These are phyloP conservation scores for Brettanomyces naardenensis DNA, from an alignment of 805 yeast genomes.

Conservation along the genomic window DNA sequence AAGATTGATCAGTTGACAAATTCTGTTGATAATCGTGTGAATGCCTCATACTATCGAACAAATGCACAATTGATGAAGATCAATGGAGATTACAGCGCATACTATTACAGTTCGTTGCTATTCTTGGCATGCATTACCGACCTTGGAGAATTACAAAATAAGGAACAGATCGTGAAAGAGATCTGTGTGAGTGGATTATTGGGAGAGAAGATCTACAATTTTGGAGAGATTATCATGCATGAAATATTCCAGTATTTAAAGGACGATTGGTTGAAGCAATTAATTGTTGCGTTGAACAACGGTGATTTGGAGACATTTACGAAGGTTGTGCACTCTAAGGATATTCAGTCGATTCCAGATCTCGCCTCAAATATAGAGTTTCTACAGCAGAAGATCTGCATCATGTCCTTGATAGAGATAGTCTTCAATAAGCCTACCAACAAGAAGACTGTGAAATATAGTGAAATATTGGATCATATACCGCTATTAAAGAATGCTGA, in stretches of 20 bases:
- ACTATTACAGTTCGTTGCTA: slow-evolving; percentile 73
- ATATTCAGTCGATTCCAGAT: slow-evolving; percentile 13
- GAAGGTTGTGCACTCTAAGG: slow-evolving; percentile 18
- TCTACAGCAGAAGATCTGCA: slow-evolving; percentile 81
- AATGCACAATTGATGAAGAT: slow-evolving; percentile 68
- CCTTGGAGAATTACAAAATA: slow-evolving; percentile 31
- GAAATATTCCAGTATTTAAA: slow-evolving; percentile 51
- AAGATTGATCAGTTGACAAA: slow-evolving; percentile 48
- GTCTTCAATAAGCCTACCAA: slow-evolving; percentile 72
- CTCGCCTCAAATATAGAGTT: slow-evolving; percentile 54
- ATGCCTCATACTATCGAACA: slow-evolving; percentile 77
- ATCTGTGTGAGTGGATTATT: slow-evolving; percentile 79
- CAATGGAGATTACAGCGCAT: slow-evolving; percentile 71
- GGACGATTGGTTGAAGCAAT: slow-evolving; percentile 57
- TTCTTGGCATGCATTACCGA: slow-evolving; percentile 69
- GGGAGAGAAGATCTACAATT: slow-evolving; percentile 89
- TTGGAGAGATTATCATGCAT: slow-evolving; percentile 90
- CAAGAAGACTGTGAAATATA: slow-evolving; percentile 64
- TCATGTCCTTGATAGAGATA: slow-evolving; percentile 85
- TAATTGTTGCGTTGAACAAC: slow-evolving; percentile 62
- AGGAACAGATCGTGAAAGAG: slow-evolving; percentile 50
- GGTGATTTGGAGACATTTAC: slow-evolving; percentile 73
- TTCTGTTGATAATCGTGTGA: slow-evolving; percentile 53
- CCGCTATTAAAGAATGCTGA: slow-evolving; percentile 53
- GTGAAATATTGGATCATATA: slow-evolving; percentile 60